Evolutionary conservation across 1,284 basidiomycete genomes (phyloP).

Genomic region (Exobasidium cylindrosporum): DNA sequence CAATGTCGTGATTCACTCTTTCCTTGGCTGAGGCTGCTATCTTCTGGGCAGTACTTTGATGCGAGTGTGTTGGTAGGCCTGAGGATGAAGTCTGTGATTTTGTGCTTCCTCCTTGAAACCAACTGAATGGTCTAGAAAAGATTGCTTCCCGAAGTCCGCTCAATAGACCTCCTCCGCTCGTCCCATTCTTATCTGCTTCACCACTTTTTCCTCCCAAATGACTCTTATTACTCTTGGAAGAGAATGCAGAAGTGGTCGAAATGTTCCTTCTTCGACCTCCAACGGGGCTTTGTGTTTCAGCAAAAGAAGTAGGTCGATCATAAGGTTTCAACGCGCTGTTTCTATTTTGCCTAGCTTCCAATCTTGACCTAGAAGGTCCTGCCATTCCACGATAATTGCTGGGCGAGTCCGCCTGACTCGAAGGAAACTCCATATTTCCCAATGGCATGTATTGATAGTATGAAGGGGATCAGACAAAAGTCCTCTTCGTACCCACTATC

Average conservation of each 20-base stretch:
- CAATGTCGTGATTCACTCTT: neutral
- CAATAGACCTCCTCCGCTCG: conserved; percentile 20
- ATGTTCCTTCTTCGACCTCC: conserved; percentile 5
- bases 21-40: conserved; percentile 19
- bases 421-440: neutral
- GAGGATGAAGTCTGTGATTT: conserved; percentile 23
- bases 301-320: conserved; percentile 17
- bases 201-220: neutral
- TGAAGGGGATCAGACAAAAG: too few species aligned
- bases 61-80: conserved; percentile 23
- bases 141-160: conserved; percentile 34
- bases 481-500: too few species aligned
- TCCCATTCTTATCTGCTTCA: too few species aligned
- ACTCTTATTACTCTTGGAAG: neutral
- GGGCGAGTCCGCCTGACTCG: neutral
- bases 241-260: neutral
- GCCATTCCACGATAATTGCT: neutral
- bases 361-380: neutral
- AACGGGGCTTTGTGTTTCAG: neutral
- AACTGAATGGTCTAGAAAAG: conserved; percentile 31
- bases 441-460: too few species aligned
- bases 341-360: conserved; percentile 21
- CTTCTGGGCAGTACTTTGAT: conserved; percentile 16
- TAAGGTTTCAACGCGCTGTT: conserved; percentile 33
- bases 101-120: conserved; percentile 25